Percentiles rank a stretch among this genome's conserved stretches.
phyloP scores from a whole-genome alignment of 73 alveolate genomes.

The Durusdinium trenchii region DNA sequence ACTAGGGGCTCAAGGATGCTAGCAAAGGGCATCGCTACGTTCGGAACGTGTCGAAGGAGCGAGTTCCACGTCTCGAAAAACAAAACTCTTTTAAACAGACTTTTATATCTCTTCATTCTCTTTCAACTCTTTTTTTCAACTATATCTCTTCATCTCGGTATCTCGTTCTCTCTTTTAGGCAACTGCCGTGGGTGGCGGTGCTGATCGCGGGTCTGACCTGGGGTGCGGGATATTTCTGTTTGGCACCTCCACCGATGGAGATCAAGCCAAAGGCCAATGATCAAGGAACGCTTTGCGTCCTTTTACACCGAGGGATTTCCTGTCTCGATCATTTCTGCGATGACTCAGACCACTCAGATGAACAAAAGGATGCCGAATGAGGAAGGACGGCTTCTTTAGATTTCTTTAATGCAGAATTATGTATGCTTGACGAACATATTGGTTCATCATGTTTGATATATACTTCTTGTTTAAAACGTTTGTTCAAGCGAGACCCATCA shows the following conservation, averaged over 20 bases:
- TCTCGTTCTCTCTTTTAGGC: not conserved
- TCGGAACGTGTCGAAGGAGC: not conserved
- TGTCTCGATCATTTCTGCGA: constrained; percentile 43
- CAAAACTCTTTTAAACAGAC: not conserved
- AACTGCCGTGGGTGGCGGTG: constrained; percentile 56
- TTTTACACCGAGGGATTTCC: not conserved
- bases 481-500: no score
- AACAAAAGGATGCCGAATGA: not conserved
- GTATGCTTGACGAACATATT: no score
- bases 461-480: no score
- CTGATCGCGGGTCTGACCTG: constrained; percentile 8
- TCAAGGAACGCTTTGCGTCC: constrained; percentile 9
- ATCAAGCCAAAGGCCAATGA: constrained; percentile 48
- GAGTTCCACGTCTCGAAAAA: no score
- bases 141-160: no score
- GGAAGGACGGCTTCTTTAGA: no score
- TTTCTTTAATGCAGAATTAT: no score
- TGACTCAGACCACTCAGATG: not conserved
- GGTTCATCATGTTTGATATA: no score
- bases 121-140: not conserved
- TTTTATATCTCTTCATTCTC: no score
- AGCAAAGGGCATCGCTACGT: not conserved
- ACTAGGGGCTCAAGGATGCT: not conserved
- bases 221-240: not conserved
- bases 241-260: constrained; percentile 8